Percentiles rank a stretch among this genome's conserved stretches.
Conservation (phyloP, 192 early-diverging fungal species). For the Funneliformis geosporum region DNA sequence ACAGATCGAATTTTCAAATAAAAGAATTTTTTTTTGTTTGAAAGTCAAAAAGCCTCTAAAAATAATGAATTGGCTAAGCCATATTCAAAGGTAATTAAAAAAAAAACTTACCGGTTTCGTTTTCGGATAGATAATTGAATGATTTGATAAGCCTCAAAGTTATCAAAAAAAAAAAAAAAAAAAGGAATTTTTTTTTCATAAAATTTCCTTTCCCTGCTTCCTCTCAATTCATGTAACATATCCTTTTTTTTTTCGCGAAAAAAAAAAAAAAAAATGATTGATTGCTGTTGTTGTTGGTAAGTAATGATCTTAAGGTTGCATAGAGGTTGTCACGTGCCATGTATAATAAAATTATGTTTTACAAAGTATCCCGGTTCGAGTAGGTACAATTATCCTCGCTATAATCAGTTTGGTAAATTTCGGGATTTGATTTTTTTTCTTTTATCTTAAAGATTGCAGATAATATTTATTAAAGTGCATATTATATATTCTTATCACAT, state of each 20-base stretch:
- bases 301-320: neutral
- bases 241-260: neutral
- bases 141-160: too few species aligned
- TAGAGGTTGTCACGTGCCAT: neutral
- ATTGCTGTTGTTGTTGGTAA: constrained; percentile 3
- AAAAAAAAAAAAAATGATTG: constrained; percentile 15
- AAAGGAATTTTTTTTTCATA: too few species aligned
- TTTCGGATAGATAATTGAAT: too few species aligned
- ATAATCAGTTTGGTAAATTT: neutral
- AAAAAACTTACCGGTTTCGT: too few species aligned
- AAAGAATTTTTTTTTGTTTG: too few species aligned
- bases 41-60: too few species aligned
- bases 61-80: too few species aligned
- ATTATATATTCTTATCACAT: neutral
- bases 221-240: too few species aligned
- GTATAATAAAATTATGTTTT: neutral
- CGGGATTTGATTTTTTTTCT: neutral
- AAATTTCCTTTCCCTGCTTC: too few species aligned
- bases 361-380: neutral
- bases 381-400: neutral
- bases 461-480: neutral
- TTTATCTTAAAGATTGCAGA: neutral
- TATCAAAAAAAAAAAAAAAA: neutral
- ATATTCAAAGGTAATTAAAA: too few species aligned
- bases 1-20: too few species aligned